These are phyloP conservation scores for Cunninghamia lanceolata DNA, from an alignment of 75 land plant species.

Conservation along the genomic window DNA sequence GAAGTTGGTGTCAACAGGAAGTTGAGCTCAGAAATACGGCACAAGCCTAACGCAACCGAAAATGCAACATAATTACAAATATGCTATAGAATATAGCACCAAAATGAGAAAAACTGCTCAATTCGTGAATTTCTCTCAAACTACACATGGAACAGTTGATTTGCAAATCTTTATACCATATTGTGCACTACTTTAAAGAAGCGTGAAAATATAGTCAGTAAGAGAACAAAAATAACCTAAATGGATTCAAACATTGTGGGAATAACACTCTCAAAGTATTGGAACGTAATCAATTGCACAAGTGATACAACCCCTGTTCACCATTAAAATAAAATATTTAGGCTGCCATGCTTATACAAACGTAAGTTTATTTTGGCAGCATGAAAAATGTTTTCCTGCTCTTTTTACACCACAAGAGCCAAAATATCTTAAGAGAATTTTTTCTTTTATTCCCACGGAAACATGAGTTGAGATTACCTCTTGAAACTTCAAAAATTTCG, in stretches of 20 bases:
- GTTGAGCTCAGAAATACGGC: not conserved
- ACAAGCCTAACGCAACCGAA: not conserved
- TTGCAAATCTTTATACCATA: not conserved
- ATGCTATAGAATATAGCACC: not conserved
- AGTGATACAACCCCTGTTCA: not conserved
- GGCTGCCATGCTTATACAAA: not conserved
- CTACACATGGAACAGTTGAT: not conserved
- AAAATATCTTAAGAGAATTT: not conserved
- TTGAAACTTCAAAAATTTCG: slow-evolving; percentile 96
- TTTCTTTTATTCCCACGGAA: not conserved
- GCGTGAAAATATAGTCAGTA: not conserved
- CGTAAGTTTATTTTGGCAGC: not conserved
- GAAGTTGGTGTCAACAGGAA: not conserved
- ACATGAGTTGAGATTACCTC: slow-evolving; percentile 52
- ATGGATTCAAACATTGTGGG: not conserved
- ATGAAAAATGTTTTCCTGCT: not conserved
- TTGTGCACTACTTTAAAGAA: not conserved
- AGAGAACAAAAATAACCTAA: not conserved
- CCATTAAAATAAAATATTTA: not conserved
- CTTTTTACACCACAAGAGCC: not conserved
- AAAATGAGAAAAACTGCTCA: not conserved
- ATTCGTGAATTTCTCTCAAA: not conserved
- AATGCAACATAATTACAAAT: not conserved
- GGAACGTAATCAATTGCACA: not conserved
- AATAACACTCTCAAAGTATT: not conserved